Percentiles rank a stretch among this genome's conserved stretches.
These are phyloP conservation scores for Phaeotremella skinneri DNA, from an alignment of 768 basidiomycete species.

Conservation along the genomic window DNA sequence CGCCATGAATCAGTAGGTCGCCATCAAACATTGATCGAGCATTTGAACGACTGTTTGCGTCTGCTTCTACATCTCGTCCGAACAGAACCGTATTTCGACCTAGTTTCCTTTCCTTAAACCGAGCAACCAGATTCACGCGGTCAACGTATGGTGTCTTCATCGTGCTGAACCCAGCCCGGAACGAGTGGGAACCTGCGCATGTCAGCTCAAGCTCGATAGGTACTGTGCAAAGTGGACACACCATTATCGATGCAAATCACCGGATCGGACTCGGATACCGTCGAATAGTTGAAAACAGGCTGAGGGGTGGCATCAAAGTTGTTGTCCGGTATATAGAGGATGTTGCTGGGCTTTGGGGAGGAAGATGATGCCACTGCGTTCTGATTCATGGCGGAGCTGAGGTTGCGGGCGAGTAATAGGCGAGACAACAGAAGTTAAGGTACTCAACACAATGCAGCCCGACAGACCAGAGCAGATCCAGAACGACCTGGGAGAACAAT, in stretches of 20 bases:
- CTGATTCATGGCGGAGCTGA: no score
- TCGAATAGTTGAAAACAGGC: slow-evolving; percentile 27
- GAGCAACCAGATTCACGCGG: slow-evolving; percentile 69
- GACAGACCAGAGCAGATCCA: no score
- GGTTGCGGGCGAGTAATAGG: no score
- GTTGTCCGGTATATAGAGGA: slow-evolving; percentile 29
- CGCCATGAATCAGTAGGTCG: slow-evolving; percentile 85
- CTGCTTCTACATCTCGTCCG: slow-evolving; percentile 80
- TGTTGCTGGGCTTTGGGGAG: slow-evolving; percentile 6
- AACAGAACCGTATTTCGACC: slow-evolving; percentile 82
- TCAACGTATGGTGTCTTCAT: slow-evolving; percentile 61
- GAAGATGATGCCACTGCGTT: slow-evolving; percentile 25
- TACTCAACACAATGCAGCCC: no score
- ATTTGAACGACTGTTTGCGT: slow-evolving; percentile 76
- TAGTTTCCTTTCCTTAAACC: slow-evolving; percentile 83
- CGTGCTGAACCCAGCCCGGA: slow-evolving; percentile 80
- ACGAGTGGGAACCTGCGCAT: slow-evolving; percentile 62
- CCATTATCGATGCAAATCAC: slow-evolving; percentile 47
- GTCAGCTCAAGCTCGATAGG: neutral
- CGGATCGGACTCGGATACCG: slow-evolving; percentile 27
- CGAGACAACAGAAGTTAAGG: no score
- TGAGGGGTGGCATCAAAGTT: slow-evolving; percentile 23
- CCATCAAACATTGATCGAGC: slow-evolving; percentile 87
- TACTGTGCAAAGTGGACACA: slow-evolving; percentile 4
- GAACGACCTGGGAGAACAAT: no score